A percentile compares a stretch with the other conserved stretches of the same genome.
phyloP scores from a whole-genome alignment of 768 basidiomycete genomes.

The Jaapia argillacea region DNA sequence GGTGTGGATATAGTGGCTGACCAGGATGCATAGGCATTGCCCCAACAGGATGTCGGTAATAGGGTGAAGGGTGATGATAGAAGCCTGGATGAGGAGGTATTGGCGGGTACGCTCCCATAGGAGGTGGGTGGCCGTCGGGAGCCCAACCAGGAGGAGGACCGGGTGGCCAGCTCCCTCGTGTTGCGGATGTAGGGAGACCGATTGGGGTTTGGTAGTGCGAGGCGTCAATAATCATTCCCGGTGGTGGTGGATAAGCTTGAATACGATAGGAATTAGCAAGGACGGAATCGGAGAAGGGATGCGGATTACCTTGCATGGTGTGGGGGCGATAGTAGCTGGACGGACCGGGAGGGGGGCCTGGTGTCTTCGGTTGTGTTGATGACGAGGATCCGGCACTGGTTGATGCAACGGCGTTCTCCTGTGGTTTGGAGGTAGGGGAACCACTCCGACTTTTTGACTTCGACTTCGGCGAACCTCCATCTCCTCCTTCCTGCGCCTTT shows the following conservation, averaged over 20 bases:
- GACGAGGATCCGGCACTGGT: neutral
- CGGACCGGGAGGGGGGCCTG: constrained; percentile 25
- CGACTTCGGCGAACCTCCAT: constrained; percentile 27
- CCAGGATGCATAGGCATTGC: too few relatives aligned
- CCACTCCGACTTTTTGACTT: constrained; percentile 40
- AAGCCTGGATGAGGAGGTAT: constrained; percentile 3
- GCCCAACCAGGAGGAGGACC: constrained; percentile 9
- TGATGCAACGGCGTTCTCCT: neutral
- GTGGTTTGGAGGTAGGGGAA: constrained; percentile 33
- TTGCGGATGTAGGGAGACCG: constrained; percentile 43
- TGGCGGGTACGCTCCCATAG: neutral
- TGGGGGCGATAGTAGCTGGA: constrained; percentile 62
- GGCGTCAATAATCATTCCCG: too few relatives aligned
- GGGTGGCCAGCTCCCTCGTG: constrained; percentile 34
- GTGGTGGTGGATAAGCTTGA: too few relatives aligned
- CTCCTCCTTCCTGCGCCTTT: constrained; percentile 16
- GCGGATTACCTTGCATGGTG: constrained; percentile 38
- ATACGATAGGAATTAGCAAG: too few relatives aligned
- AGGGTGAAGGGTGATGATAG: constrained; percentile 7
- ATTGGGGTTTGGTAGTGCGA: constrained; percentile 7
- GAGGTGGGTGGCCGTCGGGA: neutral
- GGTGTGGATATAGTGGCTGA: too few relatives aligned
- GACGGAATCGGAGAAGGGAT: constrained; percentile 4
- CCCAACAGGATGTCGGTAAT: constrained; percentile 6
- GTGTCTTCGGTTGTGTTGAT: constrained; percentile 6